Evolutionary conservation across 306 rosid genomes (phyloP).

Genomic region (Sechiopsis laciniata): DNA sequence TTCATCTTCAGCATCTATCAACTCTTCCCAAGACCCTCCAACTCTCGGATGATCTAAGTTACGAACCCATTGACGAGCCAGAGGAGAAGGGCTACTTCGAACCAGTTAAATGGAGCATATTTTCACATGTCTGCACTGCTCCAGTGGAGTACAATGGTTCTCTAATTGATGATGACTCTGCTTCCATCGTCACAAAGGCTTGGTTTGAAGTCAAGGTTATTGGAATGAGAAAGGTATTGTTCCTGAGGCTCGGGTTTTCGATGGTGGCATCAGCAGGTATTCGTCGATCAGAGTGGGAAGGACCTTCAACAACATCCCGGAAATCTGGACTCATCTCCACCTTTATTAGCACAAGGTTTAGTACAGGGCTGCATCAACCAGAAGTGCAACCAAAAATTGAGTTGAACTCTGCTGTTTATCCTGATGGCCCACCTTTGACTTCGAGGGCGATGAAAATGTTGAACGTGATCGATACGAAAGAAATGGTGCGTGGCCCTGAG

Average conservation of each 20-base stretch:
- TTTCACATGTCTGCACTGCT: slow-evolving; percentile 76
- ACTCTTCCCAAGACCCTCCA: slow-evolving; percentile 49
- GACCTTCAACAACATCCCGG: slow-evolving; percentile 46
- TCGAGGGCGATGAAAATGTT: slow-evolving; percentile 57
- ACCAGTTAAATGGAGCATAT: slow-evolving; percentile 71
- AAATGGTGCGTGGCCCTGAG: slow-evolving; percentile 77
- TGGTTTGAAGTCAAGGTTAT: slow-evolving; percentile 67
- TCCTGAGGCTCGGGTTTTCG: slow-evolving; percentile 82
- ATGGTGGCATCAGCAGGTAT: slow-evolving; percentile 51
- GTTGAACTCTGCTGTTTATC: slow-evolving; percentile 73
- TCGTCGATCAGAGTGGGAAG: slow-evolving; percentile 89
- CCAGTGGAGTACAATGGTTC: slow-evolving; percentile 59
- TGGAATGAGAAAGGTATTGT: slow-evolving; percentile 72
- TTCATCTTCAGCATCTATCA: slow-evolving; percentile 91
- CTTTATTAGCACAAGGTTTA: slow-evolving; percentile 65
- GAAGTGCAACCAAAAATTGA: slow-evolving; percentile 49
- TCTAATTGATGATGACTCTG: slow-evolving; percentile 42
- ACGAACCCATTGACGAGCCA: slow-evolving; percentile 43
- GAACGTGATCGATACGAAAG: slow-evolving; percentile 57
- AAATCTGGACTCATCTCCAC: slow-evolving; percentile 78
- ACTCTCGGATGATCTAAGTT: slow-evolving; percentile 47
- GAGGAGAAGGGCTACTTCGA: slow-evolving; percentile 56
- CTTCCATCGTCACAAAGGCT: slow-evolving; percentile 72
- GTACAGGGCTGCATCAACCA: slow-evolving; percentile 44
- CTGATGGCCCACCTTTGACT: slow-evolving; percentile 69